Conservation (phyloP, 2,329 filamentous ascomycete species). For the Zopfia rhizophila region DNA sequence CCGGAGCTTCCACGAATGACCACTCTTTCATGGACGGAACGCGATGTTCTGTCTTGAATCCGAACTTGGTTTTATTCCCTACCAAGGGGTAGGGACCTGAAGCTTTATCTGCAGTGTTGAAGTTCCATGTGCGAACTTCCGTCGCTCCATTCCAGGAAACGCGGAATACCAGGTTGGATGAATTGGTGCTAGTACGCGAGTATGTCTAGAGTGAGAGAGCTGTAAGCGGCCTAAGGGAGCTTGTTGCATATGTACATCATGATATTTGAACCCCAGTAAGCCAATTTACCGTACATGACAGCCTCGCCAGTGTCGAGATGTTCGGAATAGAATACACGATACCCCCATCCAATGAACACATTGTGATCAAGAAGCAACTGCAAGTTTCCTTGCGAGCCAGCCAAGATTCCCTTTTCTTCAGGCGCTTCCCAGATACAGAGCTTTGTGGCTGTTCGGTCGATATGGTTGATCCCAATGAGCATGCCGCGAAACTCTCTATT, state of each 20-base stretch:
- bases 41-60: conserved; percentile 55
- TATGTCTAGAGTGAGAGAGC: conserved; percentile 20
- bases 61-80: conserved; percentile 50
- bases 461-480: conserved; percentile 60
- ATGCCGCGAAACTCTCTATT: too few relatives aligned
- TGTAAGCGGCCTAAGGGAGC: conserved; percentile 57
- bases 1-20: conserved; percentile 22
- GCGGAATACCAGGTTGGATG: conserved; percentile 56
- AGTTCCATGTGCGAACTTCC: conserved; percentile 61
- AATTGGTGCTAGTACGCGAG: conserved; percentile 19
- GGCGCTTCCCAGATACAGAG: conserved; percentile 62
- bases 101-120: conserved; percentile 55
- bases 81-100: conserved; percentile 49
- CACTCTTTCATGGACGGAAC: conserved; percentile 15
- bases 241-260: conserved; percentile 67
- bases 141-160: conserved; percentile 66
- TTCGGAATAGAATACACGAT: conserved; percentile 55
- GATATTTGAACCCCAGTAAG: conserved; percentile 36
- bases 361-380: conserved; percentile 66
- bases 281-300: conserved; percentile 65
- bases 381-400: conserved; percentile 64
- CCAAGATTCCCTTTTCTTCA: conserved; percentile 57
- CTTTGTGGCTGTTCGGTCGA: conserved; percentile 55
- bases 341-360: conserved; percentile 67
- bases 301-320: conserved; percentile 59